Base-by-base conservation (phyloP, 495 filamentous ascomycete genomes). In the Xylaria venustula region DNA sequence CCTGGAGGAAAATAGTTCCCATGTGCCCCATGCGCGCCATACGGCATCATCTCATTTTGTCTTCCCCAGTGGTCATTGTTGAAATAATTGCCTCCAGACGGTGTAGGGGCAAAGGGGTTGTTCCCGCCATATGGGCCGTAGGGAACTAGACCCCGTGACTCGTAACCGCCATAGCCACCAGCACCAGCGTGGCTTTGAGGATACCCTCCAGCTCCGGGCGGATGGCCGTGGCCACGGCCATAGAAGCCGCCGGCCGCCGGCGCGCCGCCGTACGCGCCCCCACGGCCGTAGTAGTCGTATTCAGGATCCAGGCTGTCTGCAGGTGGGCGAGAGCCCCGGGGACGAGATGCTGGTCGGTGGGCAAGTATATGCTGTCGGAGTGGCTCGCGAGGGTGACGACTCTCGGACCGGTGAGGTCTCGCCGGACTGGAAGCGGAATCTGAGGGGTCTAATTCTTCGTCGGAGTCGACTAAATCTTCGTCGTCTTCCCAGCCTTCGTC, bases 391-490 rank as follows among this genome's bases (percentile, higher is more conserved):
- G 71, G 66, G 7, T 63, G 60, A 47, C 62, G 69, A 19, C 69
- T 66, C 36, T 60, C 61, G 15, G 69, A 62, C 32, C 55, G 55
- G 23, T 48, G 58, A 36, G 54, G 20, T 81, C 78, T 51, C 83
- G 79, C 15, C 77, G 81, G 63, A 68, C 80, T 53, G 71, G 85
- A 93, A 26, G 90, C 90, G n/a, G 90, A 93, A 77, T 95, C 91
- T 36, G 87, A 89, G 22, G 90, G 88, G 52, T 88, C 86, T 65
- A 94, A 75, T 65, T 93, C 90, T 67, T 87, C 87, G 59, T 75
- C 73, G 15, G 75, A 65, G 20, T 72, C 60, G 23, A 62, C 77
- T 63, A 80, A 77, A 44, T 75, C n/a, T n/a, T n/a, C 71, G 34
- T 66, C 77, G 60, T 79, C 78, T 69, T 83, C 84, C 65, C 85